phyloP scores from a whole-genome alignment of 2,329 filamentous ascomycete genomes.

The Colletotrichum destructivum region DNA sequence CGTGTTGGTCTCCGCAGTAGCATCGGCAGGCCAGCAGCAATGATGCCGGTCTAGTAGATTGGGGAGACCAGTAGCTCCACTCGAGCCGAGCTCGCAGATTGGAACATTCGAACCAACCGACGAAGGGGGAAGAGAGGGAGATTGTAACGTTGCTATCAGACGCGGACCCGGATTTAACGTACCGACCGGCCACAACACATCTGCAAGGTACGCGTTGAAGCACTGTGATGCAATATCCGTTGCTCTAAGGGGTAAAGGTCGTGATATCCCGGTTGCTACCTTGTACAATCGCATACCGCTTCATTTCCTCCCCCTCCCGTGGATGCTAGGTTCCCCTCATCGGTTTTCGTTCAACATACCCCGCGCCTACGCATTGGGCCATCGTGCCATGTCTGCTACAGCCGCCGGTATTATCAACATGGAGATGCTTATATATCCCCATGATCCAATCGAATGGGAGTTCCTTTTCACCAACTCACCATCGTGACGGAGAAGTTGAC shows the following conservation, averaged over 20 bases:
- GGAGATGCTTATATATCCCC: not conserved
- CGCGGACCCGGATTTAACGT: not conserved
- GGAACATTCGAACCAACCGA: not conserved
- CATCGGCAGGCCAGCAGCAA: not conserved
- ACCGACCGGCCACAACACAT: no score
- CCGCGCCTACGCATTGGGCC: not conserved
- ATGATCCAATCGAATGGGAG: fast-evolving
- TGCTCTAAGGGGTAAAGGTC: not conserved
- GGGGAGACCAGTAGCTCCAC: not conserved
- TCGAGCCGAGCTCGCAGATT: not conserved
- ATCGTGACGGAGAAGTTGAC: not conserved
- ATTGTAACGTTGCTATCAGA: slow-evolving; percentile 26
- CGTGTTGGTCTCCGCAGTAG: not conserved
- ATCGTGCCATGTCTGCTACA: not conserved
- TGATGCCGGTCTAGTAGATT: not conserved
- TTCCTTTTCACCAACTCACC: not conserved
- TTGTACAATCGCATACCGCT: slow-evolving; percentile 13
- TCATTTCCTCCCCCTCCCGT: not conserved
- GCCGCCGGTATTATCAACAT: not conserved
- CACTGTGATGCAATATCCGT: not conserved
- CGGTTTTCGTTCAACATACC: not conserved
- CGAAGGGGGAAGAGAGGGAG: not conserved
- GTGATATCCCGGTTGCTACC: slow-evolving; percentile 2
- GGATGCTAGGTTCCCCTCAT: slow-evolving; percentile 11
- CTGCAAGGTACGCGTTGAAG: not conserved